Conservation (phyloP, 345 rosid genomes). For the Combretum micranthum region DNA sequence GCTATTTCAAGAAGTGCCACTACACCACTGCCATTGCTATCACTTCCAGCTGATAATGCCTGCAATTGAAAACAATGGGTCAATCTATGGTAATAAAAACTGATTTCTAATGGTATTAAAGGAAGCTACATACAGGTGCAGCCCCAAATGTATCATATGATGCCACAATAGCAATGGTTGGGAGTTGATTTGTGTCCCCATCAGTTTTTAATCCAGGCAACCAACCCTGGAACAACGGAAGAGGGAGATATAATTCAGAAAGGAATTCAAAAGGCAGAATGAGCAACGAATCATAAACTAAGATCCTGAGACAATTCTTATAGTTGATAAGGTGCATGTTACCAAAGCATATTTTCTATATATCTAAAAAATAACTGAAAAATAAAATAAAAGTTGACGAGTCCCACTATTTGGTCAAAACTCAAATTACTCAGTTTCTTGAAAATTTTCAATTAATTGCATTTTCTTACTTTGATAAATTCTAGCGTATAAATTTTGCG, state of each 20-base stretch:
- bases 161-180: slow-evolving; percentile 91
- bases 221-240: slow-evolving; percentile 69
- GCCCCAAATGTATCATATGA: slow-evolving; percentile 96
- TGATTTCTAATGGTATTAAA: not conserved
- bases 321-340: too few relatives aligned
- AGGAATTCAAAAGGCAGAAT: not conserved
- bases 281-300: too few relatives aligned
- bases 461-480: too few relatives aligned
- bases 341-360: too few relatives aligned
- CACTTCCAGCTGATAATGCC: slow-evolving; percentile 95
- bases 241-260: not conserved
- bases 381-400: too few relatives aligned
- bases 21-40: slow-evolving; percentile 94
- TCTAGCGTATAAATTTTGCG: too few relatives aligned
- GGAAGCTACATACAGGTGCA: slow-evolving; percentile 70
- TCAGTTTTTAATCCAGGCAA: slow-evolving; percentile 83
- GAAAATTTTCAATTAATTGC: too few relatives aligned
- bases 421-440: too few relatives aligned
- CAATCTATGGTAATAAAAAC: slow-evolving; percentile 1
- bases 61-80: slow-evolving; percentile 24
- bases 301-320: too few relatives aligned
- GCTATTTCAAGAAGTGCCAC: slow-evolving; percentile 95
- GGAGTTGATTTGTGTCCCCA: slow-evolving; percentile 84
- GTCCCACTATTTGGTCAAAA: too few relatives aligned
- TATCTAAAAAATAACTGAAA: too few relatives aligned